These are phyloP conservation scores for Juncus effusus DNA, from an alignment of 176 grass and related monocot species.

Conservation along the genomic window DNA sequence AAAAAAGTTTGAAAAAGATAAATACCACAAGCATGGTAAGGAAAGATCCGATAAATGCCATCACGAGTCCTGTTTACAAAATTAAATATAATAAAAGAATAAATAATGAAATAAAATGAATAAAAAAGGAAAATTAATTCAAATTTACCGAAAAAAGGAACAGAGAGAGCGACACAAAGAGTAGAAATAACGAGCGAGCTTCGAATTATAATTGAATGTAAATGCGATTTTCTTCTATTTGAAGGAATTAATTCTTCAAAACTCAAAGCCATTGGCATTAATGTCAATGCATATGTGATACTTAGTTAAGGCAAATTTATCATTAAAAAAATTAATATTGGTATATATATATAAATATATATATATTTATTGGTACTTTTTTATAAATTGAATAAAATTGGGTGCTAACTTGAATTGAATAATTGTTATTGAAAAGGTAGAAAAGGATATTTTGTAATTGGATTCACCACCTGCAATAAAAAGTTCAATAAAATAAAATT, in stretches of 20 bases:
- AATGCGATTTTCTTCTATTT: constrained; percentile 54
- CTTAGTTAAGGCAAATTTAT: constrained; percentile 45
- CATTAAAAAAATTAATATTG: neutral
- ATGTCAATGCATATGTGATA: constrained; percentile 74
- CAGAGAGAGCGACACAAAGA: constrained; percentile 61
- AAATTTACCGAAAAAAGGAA: constrained; percentile 86
- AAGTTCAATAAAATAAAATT: neutral
- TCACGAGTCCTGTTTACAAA: constrained; percentile 63
- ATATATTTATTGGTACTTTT: too few species aligned
- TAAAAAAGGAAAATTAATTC: neutral
- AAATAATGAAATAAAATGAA: neutral
- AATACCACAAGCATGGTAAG: constrained; percentile 95
- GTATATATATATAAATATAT: too few species aligned
- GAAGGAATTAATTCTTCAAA: constrained; percentile 80
- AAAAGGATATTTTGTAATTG: constrained; percentile 97
- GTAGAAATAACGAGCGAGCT: constrained; percentile 65
- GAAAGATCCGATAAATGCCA: constrained; percentile 92
- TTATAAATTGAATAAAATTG: too few species aligned
- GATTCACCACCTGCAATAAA: constrained; percentile 85
- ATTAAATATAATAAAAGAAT: neutral
- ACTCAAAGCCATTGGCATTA: constrained; percentile 76
- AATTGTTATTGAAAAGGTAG: constrained; percentile 9
- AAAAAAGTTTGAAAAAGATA: neutral
- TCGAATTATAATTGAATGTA: constrained; percentile 71
- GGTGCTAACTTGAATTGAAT: too few species aligned